Conservation (phyloP, 768 basidiomycete genomes). For the Trametes cinnabarina region DNA sequence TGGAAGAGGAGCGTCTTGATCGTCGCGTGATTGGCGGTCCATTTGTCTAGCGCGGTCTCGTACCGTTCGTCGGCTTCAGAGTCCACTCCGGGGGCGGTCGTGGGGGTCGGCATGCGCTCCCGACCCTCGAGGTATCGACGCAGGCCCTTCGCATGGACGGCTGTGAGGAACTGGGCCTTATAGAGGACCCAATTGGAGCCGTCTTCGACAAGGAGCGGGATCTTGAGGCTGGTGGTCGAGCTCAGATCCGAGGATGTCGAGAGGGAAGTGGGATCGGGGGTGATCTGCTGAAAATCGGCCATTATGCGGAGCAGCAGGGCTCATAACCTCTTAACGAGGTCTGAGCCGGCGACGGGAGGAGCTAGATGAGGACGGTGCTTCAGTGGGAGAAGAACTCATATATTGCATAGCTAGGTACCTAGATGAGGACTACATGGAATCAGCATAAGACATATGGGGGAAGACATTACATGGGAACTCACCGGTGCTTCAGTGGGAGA, state of each 20-base stretch:
- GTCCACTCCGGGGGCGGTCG: conserved; percentile 3
- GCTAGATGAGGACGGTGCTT: not conserved
- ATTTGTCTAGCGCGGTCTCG: conserved; percentile 7
- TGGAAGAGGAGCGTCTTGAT: conserved; percentile 12
- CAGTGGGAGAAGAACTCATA: not conserved
- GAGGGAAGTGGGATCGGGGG: not conserved
- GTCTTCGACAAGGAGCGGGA: conserved; percentile 12
- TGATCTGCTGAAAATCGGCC: not conserved
- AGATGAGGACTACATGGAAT: not conserved
- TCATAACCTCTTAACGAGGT: conserved; percentile 17
- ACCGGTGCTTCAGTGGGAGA: not conserved
- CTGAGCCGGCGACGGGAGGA: not conserved
- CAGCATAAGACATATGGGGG: not conserved
- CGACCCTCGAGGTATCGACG: conserved; percentile 12
- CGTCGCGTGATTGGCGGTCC: conserved; percentile 1
- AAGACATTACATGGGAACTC: not conserved
- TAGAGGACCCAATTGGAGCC: conserved; percentile 15
- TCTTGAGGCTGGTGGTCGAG: not conserved
- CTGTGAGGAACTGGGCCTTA: conserved; percentile 4
- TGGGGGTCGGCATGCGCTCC: not conserved
- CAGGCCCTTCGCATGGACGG: conserved; percentile 14
- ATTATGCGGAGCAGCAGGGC: conserved; percentile 7
- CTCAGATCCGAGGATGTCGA: not conserved
- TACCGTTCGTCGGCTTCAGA: conserved; percentile 10
- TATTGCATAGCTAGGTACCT: not conserved